Percentiles rank a stretch among this genome's conserved stretches.
Evolutionary conservation across 2,329 filamentous ascomycete species (phyloP).

Genomic region (Rutstroemia sp.): DNA sequence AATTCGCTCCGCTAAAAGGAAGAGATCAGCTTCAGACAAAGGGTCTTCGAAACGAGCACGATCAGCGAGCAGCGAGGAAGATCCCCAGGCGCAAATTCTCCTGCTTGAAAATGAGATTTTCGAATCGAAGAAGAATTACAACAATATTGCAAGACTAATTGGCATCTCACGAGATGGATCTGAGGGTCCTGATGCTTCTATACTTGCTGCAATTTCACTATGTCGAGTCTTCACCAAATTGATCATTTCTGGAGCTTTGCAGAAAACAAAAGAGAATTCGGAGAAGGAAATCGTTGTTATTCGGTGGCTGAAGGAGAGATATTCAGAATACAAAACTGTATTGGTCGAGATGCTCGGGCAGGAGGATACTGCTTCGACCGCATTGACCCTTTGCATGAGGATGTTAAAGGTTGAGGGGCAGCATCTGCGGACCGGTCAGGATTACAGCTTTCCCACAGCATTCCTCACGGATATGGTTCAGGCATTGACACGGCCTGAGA

Average conservation of each 20-base stretch:
- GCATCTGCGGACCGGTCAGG: conserved; percentile 50
- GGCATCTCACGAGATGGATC: conserved; percentile 46
- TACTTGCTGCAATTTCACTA: conserved; percentile 70
- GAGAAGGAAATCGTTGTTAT: conserved; percentile 70
- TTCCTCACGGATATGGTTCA: conserved; percentile 60
- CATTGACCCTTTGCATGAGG: conserved; percentile 74
- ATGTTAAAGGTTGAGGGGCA: conserved; percentile 73
- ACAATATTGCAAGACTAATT: conserved; percentile 74
- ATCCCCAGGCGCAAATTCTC: conserved; percentile 59
- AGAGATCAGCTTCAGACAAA: conserved; percentile 43
- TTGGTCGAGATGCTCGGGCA: conserved; percentile 54
- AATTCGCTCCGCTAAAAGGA: conserved; percentile 33
- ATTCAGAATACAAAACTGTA: conserved; percentile 60
- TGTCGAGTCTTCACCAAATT: conserved; percentile 82
- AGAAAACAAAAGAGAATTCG: conserved; percentile 54
- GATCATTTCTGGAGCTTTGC: conserved; percentile 64
- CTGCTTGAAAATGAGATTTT: conserved; percentile 73
- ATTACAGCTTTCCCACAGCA: conserved; percentile 61
- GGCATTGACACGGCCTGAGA: conserved; percentile 50
- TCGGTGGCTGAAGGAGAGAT: conserved; percentile 70
- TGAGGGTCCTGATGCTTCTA: conserved; percentile 45
- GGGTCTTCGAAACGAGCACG: conserved; percentile 38
- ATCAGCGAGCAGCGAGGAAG: conserved; percentile 38
- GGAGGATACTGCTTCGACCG: conserved; percentile 60
- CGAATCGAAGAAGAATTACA: conserved; percentile 84